Evolutionary conservation across 129 eudicot species (phyloP).

Genomic region (Centella asiatica): DNA sequence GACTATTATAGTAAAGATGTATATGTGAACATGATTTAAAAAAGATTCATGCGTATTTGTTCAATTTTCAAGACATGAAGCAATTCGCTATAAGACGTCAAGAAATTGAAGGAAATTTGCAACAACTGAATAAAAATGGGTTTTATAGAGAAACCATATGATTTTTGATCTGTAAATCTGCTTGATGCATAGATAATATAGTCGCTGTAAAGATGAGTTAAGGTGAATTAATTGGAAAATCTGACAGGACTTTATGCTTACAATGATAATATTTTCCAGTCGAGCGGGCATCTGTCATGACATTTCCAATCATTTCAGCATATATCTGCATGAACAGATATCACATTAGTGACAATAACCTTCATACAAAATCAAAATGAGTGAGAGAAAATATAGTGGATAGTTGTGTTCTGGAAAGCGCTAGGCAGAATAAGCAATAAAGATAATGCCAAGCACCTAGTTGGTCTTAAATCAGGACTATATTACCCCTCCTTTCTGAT

Average conservation of each 20-base stretch:
- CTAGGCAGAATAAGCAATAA: no score
- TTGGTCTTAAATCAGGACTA: no score
- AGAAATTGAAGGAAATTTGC: background rate
- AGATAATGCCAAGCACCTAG: no score
- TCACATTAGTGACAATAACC: background rate
- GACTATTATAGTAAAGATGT: no score
- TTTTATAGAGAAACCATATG: constrained; percentile 10
- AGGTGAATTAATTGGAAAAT: background rate
- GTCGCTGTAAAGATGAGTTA: background rate
- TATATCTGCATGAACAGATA: constrained; percentile 45
- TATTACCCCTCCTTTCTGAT: no score
- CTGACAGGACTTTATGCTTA: constrained; percentile 30
- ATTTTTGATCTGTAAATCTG: constrained; percentile 9
- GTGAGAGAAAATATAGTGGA: background rate
- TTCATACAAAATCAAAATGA: background rate
- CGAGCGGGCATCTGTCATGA: constrained; percentile 97
- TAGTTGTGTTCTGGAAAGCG: no score
- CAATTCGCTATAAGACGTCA: background rate
- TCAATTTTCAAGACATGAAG: background rate
- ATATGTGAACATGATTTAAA: no score
- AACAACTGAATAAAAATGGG: background rate
- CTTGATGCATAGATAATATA: background rate
- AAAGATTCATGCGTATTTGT: no score
- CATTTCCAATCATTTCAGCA: constrained; percentile 99
- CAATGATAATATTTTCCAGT: constrained; percentile 99